A percentile compares a stretch with the other conserved stretches of the same genome.
These are phyloP conservation scores for Jamesozyma piceae DNA, from an alignment of 805 yeast species.

Conservation along the genomic window DNA sequence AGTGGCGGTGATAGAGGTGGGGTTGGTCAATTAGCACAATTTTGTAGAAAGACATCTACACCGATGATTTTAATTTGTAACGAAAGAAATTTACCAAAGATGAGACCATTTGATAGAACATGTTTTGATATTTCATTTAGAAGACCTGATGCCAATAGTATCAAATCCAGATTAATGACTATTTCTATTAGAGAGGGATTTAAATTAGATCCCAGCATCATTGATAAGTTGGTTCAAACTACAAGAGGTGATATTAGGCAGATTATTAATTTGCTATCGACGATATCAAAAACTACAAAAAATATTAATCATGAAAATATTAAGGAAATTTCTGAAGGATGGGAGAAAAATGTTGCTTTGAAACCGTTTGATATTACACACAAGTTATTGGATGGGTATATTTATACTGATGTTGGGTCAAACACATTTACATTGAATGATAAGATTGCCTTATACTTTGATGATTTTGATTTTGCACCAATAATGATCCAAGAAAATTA, in stretches of 20 bases:
- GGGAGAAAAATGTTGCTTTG: constrained; percentile 85
- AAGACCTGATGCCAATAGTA: constrained; percentile 76
- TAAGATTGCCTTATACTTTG: constrained; percentile 80
- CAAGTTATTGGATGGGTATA: constrained; percentile 50
- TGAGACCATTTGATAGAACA: constrained; percentile 88
- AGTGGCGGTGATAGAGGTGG: constrained; percentile 99
- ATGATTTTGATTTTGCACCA: constrained; percentile 90
- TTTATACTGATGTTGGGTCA: constrained; percentile 40
- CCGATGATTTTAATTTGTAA: constrained; percentile 92
- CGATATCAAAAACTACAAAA: constrained; percentile 68
- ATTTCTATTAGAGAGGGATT: constrained; percentile 81
- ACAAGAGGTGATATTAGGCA: constrained; percentile 91
- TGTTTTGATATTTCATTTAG: constrained; percentile 75
- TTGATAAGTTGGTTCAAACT: constrained; percentile 75
- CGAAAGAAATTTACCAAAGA: constrained; percentile 84
- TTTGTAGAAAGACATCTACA: constrained; percentile 74
- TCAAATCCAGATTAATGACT: constrained; percentile 78
- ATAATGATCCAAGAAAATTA: constrained; percentile 95
- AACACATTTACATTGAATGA: constrained; percentile 56
- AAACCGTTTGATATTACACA: constrained; percentile 88
- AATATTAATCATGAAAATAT: constrained; percentile 49
- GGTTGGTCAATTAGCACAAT: constrained; percentile 84
- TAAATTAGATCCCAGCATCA: constrained; percentile 66
- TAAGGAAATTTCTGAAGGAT: constrained; percentile 50
- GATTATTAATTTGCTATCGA: constrained; percentile 79